A percentile compares a stretch with the other conserved stretches of the same genome.
Conservation (phyloP, 257 asterid genomes). For the Lycium ferocissimum region DNA sequence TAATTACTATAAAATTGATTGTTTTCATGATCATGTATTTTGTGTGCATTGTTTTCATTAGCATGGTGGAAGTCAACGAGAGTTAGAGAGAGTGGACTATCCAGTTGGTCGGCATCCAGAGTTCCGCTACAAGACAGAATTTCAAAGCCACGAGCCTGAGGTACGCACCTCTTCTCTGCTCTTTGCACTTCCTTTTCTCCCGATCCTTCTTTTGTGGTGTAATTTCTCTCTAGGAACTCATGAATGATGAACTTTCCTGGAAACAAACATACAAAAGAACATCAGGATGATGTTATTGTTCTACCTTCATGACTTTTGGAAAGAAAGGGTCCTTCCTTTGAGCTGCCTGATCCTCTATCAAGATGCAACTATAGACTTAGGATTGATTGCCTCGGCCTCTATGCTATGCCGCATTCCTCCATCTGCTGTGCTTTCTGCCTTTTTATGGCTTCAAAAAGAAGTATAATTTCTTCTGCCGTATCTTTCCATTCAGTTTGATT, state of each 20-base stretch:
- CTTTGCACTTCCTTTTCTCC: neutral
- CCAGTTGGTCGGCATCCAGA: conserved; percentile 85
- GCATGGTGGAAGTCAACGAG: conserved; percentile 81
- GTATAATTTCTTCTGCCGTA: conserved; percentile 23
- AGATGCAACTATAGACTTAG: conserved; percentile 5
- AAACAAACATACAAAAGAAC: conserved; percentile 16
- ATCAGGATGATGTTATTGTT: conserved; percentile 21
- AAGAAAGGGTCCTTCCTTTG: conserved; percentile 4
- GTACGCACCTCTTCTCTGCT: conserved; percentile 46
- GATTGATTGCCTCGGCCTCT: neutral
- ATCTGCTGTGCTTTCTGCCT: conserved; percentile 16
- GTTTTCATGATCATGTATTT: conserved; percentile 4
- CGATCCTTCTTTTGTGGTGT: conserved; percentile 8
- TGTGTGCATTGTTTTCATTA: conserved; percentile 37
- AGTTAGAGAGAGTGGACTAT: conserved; percentile 75
- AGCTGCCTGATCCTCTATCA: conserved; percentile 21
- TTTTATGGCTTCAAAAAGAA: conserved; percentile 15
- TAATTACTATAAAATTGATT: neutral
- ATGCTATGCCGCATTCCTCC: conserved; percentile 20
- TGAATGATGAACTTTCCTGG: conserved; percentile 22
- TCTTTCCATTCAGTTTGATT: conserved; percentile 82
- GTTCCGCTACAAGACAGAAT: conserved; percentile 95
- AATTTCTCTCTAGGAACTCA: conserved; percentile 20
- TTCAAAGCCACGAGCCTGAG: conserved; percentile 99
- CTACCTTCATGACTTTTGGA: neutral